phyloP scores from a whole-genome alignment of 441 rosid species.

The Melastoma candidum region DNA sequence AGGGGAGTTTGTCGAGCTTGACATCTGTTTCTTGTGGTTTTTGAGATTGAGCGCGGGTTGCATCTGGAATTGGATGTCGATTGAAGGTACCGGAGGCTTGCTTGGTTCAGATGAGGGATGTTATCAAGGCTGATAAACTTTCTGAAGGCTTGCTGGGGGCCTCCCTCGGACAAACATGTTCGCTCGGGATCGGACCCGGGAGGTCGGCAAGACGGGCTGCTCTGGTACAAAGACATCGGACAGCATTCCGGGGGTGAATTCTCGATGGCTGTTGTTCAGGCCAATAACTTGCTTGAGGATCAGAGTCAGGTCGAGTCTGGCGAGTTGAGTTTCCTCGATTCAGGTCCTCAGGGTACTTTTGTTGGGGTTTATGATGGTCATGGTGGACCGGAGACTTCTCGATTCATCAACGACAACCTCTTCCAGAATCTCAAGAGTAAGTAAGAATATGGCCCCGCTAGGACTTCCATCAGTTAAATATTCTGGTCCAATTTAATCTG shows the following conservation, averaged over 20 bases:
- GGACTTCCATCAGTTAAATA: not conserved
- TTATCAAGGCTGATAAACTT: slow-evolving; percentile 41
- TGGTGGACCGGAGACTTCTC: slow-evolving; percentile 51
- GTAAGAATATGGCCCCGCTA: slow-evolving; percentile 19
- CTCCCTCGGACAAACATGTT: slow-evolving; percentile 27
- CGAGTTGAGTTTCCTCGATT: slow-evolving; percentile 36
- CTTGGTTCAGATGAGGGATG: slow-evolving; percentile 56
- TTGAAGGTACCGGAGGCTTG: slow-evolving; percentile 28
- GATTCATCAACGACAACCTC: slow-evolving; percentile 40
- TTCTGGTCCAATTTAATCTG: not conserved
- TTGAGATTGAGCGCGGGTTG: slow-evolving; percentile 11
- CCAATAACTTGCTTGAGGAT: slow-evolving; percentile 49
- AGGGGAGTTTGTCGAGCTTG: slow-evolving; percentile 8
- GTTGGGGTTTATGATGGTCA: slow-evolving; percentile 46
- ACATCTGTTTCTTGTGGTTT: not conserved
- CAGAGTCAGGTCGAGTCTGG: slow-evolving; percentile 57
- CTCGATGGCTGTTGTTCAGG: slow-evolving; percentile 53
- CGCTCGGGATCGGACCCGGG: slow-evolving; percentile 27
- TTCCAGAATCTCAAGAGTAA: slow-evolving; percentile 38
- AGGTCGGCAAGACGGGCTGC: slow-evolving; percentile 47
- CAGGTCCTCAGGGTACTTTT: slow-evolving; percentile 43
- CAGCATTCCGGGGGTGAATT: slow-evolving; percentile 41
- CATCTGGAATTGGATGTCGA: slow-evolving; percentile 53
- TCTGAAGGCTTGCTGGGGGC: slow-evolving; percentile 45
- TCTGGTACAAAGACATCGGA: slow-evolving; percentile 51